A percentile compares a stretch with the other conserved stretches of the same genome.
Evolutionary conservation across 2,329 filamentous ascomycete species (phyloP).

Genomic region (Zelopaecilomyces penicillatus): DNA sequence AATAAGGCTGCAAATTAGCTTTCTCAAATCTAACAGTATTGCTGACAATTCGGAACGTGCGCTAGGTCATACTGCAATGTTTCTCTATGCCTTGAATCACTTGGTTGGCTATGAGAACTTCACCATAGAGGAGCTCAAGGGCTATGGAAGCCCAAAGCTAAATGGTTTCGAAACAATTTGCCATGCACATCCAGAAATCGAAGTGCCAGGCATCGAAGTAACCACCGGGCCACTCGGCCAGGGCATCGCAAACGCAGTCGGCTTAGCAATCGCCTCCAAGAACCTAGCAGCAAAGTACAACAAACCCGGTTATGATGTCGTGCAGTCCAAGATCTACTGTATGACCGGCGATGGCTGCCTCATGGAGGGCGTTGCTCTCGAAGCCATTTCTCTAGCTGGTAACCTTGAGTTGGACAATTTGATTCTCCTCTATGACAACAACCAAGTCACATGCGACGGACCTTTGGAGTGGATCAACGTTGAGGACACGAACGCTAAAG

Average conservation of each 20-base stretch:
- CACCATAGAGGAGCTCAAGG: slow-evolving; percentile 49
- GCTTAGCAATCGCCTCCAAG: slow-evolving; percentile 49
- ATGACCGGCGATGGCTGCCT: slow-evolving; percentile 52
- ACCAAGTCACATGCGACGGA: slow-evolving; percentile 52
- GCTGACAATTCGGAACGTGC: too few species aligned
- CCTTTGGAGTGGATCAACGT: slow-evolving; percentile 43
- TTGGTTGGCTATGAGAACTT: slow-evolving; percentile 44
- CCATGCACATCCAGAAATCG: slow-evolving; percentile 49
- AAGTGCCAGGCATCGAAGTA: slow-evolving; percentile 48
- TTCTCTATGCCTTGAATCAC: slow-evolving; percentile 46
- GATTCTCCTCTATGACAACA: slow-evolving; percentile 52
- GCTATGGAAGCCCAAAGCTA: slow-evolving; percentile 35
- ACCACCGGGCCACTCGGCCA: slow-evolving; percentile 53
- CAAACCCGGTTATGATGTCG: slow-evolving; percentile 36
- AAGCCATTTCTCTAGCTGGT: slow-evolving; percentile 48
- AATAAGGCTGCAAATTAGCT: too few species aligned
- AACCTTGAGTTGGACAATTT: slow-evolving; percentile 49
- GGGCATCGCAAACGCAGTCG: slow-evolving; percentile 52
- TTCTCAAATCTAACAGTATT: too few species aligned
- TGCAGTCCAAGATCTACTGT: slow-evolving; percentile 46
- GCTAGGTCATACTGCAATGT: slow-evolving; percentile 39
- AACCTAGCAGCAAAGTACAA: slow-evolving; percentile 48
- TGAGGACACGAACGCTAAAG: slow-evolving; percentile 50
- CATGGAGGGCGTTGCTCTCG: slow-evolving; percentile 49
- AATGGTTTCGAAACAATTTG: slow-evolving; percentile 35